A percentile compares a stretch with the other conserved stretches of the same genome.
These are phyloP conservation scores for Beta lomatogona DNA, from an alignment of 179 eudicot species.

Conservation along the genomic window DNA sequence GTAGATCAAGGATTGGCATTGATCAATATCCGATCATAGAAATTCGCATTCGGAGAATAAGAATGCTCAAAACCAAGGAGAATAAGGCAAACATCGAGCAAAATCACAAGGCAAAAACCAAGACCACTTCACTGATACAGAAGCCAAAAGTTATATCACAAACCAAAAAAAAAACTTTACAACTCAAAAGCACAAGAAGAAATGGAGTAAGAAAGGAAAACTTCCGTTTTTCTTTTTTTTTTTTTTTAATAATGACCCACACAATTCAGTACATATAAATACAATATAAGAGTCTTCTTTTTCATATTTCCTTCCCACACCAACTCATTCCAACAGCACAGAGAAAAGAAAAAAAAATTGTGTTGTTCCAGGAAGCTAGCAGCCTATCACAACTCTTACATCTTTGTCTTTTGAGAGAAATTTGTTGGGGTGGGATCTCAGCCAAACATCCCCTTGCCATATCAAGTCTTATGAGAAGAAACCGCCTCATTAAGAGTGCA, in stretches of 20 bases:
- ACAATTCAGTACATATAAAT: slow-evolving; percentile 45
- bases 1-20: too few species aligned
- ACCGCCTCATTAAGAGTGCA: slow-evolving; percentile 56
- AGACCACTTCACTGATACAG: slow-evolving; percentile 28
- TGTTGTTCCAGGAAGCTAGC: slow-evolving; percentile 33
- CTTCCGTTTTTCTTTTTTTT: slow-evolving; percentile 17
- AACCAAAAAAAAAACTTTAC: slow-evolving; percentile 32
- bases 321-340: slow-evolving; percentile 47
- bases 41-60: not conserved
- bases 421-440: slow-evolving; percentile 41
- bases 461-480: slow-evolving; percentile 25
- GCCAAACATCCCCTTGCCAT: slow-evolving; percentile 34
- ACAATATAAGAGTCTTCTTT: slow-evolving; percentile 39
- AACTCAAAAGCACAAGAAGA: slow-evolving; percentile 34
- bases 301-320: slow-evolving; percentile 45
- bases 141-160: slow-evolving; percentile 31
- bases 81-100: slow-evolving; percentile 6
- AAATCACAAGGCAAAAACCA: slow-evolving; percentile 24
- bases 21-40: too few species aligned
- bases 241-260: slow-evolving; percentile 37
- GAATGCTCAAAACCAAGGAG: not conserved
- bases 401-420: slow-evolving; percentile 32
- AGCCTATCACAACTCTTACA: slow-evolving; percentile 38
- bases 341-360: slow-evolving; percentile 35
- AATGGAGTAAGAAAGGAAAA: slow-evolving; percentile 31